phyloP scores from a whole-genome alignment of 2,329 filamentous ascomycete genomes.

The Talaromyces sp. region DNA sequence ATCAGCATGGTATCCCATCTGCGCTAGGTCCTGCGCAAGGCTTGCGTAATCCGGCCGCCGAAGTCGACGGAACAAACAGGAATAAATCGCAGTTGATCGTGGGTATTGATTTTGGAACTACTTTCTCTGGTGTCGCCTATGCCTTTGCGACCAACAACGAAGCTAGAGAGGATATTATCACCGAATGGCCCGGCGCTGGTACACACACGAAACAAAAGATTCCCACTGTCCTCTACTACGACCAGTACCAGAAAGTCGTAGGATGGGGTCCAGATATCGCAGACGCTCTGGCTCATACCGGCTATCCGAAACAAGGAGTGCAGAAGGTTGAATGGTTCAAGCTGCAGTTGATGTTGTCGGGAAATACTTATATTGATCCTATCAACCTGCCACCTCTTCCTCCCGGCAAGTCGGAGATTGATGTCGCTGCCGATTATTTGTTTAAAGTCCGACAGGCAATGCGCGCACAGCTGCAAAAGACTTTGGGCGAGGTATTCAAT shows the following conservation, averaged over 20 bases:
- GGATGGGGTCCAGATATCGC: constrained; percentile 98
- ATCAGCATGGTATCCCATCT: constrained; percentile 27
- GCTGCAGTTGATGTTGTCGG: constrained; percentile 95
- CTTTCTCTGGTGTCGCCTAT: constrained; percentile 95
- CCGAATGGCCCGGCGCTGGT: constrained; percentile 96
- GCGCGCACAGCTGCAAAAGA: constrained; percentile 93
- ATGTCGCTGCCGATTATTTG: constrained; percentile 98
- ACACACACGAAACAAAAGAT: constrained; percentile 99
- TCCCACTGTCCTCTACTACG: constrained; percentile 98
- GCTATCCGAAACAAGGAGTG: constrained; percentile 94
- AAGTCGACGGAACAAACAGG: constrained; percentile 82
- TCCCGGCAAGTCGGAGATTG: constrained; percentile 96
- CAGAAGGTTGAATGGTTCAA: constrained; percentile 99
- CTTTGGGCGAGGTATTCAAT: constrained; percentile 94
- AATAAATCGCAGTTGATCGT: constrained; percentile 98
- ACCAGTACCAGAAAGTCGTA: constrained; percentile 99
- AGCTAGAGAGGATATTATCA: constrained; percentile 97
- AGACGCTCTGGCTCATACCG: constrained; percentile 91
- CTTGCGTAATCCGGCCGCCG: constrained; percentile 43
- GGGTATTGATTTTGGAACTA: constrained; percentile 98
- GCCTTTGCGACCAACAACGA: constrained; percentile 92
- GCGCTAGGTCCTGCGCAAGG: constrained; percentile 28
- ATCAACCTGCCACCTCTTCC: constrained; percentile 97
- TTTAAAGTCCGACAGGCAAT: constrained; percentile 98
- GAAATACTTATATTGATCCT: constrained; percentile 98